A percentile compares a stretch with the other conserved stretches of the same genome.
Evolutionary conservation across 345 rosid species (phyloP).

Genomic region (Eucalyptus tenuipes): DNA sequence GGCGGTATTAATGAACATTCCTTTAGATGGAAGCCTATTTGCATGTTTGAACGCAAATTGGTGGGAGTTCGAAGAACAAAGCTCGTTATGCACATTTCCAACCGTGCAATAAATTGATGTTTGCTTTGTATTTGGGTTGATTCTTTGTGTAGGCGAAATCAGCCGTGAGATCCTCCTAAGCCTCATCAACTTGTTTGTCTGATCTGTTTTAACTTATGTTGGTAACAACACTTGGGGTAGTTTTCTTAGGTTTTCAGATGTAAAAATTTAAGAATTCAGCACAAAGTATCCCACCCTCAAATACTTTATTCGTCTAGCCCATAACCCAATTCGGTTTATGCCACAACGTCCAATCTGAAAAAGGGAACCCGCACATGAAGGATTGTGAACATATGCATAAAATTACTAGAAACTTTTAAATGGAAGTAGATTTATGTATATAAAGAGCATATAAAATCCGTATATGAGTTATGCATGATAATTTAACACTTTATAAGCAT

Average conservation of each 20-base stretch:
- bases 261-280: background rate
- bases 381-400: background rate
- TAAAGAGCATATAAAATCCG: background rate
- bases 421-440: rapidly evolving
- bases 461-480: background rate
- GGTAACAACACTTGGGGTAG: background rate
- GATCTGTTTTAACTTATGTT: background rate
- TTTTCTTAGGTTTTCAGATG: background rate
- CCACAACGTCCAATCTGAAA: background rate
- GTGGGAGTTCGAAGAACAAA: background rate
- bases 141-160: background rate
- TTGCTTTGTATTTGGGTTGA: background rate
- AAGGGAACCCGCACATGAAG: rapidly evolving
- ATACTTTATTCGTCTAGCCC: background rate
- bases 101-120: background rate
- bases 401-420: background rate
- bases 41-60: background rate
- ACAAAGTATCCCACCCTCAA: background rate
- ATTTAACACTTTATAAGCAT: background rate
- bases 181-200: background rate
- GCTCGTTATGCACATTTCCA: background rate
- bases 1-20: background rate
- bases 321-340: background rate
- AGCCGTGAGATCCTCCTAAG: background rate
- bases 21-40: background rate